A percentile compares a stretch with the other conserved stretches of the same genome.
Conservation (phyloP, 1,284 basidiomycete species). For the Waitea zeae region DNA sequence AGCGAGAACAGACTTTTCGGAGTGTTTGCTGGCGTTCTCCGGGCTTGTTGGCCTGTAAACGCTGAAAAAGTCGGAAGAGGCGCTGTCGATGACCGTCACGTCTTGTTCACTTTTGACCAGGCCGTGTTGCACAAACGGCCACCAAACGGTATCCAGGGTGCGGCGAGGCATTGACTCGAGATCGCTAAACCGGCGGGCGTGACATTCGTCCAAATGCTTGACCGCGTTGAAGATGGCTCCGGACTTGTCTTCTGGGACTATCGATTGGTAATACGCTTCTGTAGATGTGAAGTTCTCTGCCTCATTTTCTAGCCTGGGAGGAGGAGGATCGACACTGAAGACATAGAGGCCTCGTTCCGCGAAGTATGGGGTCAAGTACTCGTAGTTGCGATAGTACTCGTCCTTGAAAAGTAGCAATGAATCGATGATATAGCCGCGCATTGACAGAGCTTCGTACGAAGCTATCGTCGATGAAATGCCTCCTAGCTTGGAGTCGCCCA, state of each 20-base stretch:
- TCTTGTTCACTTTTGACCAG: slow-evolving; percentile 50
- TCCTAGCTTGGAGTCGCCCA: slow-evolving; percentile 82
- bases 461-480: slow-evolving; percentile 92
- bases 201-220: slow-evolving; percentile 44
- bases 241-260: slow-evolving; percentile 19
- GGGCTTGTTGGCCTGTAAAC: too few relatives aligned
- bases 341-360: slow-evolving; percentile 51
- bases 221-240: slow-evolving; percentile 34
- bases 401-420: slow-evolving; percentile 82
- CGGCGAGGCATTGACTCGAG: slow-evolving; percentile 68
- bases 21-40: slow-evolving; percentile 12
- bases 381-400: slow-evolving; percentile 73
- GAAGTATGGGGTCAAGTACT: slow-evolving; percentile 74
- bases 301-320: slow-evolving; percentile 25
- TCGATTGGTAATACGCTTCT: slow-evolving; percentile 49
- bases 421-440: slow-evolving; percentile 86
- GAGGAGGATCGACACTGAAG: slow-evolving; percentile 40
- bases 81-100: slow-evolving; percentile 86
- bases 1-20: slow-evolving; percentile 29
- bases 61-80: slow-evolving; percentile 75
- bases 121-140: slow-evolving; percentile 94
- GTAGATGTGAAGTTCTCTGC: slow-evolving; percentile 38
- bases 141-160: slow-evolving; percentile 77
- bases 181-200: slow-evolving; percentile 44
- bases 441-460: slow-evolving; percentile 77